Evolutionary conservation across 768 basidiomycete genomes (phyloP).

Genomic region (Megacollybia marginata): DNA sequence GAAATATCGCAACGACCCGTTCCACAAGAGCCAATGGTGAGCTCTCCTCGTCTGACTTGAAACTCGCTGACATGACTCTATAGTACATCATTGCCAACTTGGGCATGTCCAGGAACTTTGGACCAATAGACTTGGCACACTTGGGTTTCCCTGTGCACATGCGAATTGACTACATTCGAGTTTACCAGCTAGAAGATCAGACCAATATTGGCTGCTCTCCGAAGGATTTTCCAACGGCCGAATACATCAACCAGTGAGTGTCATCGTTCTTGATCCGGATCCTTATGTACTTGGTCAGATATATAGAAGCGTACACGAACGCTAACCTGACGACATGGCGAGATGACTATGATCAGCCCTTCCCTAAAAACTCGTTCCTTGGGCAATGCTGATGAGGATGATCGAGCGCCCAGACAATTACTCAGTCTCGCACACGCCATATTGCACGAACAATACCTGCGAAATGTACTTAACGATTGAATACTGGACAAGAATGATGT

Average conservation of each 20-base stretch:
- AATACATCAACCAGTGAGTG: slow-evolving; percentile 38
- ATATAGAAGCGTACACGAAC: slow-evolving; percentile 13
- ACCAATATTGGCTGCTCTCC: slow-evolving; percentile 48
- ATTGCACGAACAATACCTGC: no score
- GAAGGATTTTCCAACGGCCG: slow-evolving; percentile 34
- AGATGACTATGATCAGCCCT: slow-evolving; percentile 33
- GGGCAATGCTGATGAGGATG: slow-evolving; percentile 27
- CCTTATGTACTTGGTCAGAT: not conserved
- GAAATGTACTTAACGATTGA: no score
- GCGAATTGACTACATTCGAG: slow-evolving; percentile 47
- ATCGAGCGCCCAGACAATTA: no score
- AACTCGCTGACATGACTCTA: not conserved
- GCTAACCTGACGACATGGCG: slow-evolving; percentile 38
- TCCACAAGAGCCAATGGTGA: slow-evolving; percentile 65
- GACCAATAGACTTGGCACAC: slow-evolving; percentile 38
- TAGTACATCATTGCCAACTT: slow-evolving; percentile 45
- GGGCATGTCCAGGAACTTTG: slow-evolving; percentile 46
- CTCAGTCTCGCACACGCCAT: no score
- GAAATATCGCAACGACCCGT: slow-evolving; percentile 46
- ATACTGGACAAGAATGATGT: no score
- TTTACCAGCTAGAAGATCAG: slow-evolving; percentile 38
- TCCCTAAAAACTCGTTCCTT: slow-evolving; percentile 42
- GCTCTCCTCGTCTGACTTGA: slow-evolving; percentile 8
- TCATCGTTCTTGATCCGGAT: not conserved
- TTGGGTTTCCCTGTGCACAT: slow-evolving; percentile 51